These are phyloP conservation scores for Fusarium tuaranense DNA, from an alignment of 2,329 filamentous ascomycete genomes.

Conservation along the genomic window DNA sequence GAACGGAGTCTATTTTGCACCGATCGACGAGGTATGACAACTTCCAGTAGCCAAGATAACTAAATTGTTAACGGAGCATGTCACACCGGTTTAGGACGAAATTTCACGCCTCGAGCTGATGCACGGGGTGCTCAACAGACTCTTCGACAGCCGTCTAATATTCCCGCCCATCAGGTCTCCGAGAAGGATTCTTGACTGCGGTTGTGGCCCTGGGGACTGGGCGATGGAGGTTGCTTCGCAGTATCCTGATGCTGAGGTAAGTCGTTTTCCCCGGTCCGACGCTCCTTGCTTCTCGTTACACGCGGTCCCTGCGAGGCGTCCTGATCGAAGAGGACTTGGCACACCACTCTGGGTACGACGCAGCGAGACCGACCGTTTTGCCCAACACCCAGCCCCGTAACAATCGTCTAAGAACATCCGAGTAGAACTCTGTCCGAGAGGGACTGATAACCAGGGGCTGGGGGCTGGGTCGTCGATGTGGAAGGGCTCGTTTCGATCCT, in stretches of 20 bases:
- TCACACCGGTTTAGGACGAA: conserved; percentile 68
- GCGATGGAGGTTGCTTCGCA: conserved; percentile 74
- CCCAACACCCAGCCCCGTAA: background rate
- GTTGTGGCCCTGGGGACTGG: conserved; percentile 79
- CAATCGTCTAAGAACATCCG: background rate
- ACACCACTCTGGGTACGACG: background rate
- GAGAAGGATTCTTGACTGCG: conserved; percentile 76
- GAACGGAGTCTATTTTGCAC: conserved; percentile 74
- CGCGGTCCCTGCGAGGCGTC: background rate
- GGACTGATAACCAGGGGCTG: background rate
- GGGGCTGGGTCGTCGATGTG: background rate
- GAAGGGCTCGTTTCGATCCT: background rate
- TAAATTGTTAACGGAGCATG: conserved; percentile 15
- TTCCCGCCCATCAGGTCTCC: conserved; percentile 74
- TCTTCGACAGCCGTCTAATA: conserved; percentile 76
- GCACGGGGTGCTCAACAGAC: conserved; percentile 70
- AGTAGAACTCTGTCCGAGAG: background rate
- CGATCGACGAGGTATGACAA: conserved; percentile 74
- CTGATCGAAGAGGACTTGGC: background rate
- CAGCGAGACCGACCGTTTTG: background rate
- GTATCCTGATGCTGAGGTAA: conserved; percentile 73
- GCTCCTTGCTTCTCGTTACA: background rate
- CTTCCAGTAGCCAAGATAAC: background rate
- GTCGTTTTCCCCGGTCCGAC: conserved; percentile 21
- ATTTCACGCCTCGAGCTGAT: conserved; percentile 72